phyloP scores from a whole-genome alignment of 2,329 filamentous ascomycete species.

The Ustulina deusta region DNA sequence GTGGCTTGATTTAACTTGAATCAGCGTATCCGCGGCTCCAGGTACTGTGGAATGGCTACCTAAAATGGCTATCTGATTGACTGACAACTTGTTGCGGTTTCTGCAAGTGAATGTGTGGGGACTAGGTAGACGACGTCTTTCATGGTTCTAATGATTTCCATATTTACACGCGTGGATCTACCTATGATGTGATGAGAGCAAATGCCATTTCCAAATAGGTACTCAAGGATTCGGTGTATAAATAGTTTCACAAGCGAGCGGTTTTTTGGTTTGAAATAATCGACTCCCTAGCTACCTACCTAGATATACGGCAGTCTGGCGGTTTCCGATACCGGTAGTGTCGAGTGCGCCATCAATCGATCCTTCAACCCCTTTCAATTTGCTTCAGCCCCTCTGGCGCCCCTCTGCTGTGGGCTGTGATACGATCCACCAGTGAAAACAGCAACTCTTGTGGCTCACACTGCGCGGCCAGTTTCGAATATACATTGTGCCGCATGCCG shows the following conservation, averaged over 20 bases:
- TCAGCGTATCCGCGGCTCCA: not conserved
- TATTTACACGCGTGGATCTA: slow-evolving; percentile 12
- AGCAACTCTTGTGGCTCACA: slow-evolving; percentile 18
- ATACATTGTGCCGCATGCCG: slow-evolving; percentile 5
- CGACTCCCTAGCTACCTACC: not conserved
- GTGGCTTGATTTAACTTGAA: slow-evolving; percentile 47
- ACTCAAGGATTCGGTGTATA: slow-evolving; percentile 11
- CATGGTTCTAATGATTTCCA: not conserved
- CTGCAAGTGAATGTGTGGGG: not conserved
- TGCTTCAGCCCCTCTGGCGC: slow-evolving; percentile 24
- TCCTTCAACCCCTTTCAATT: slow-evolving; percentile 33
- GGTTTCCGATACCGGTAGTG: not conserved
- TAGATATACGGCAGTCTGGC: not conserved
- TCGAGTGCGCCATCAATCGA: slow-evolving; percentile 18
- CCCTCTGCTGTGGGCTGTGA: slow-evolving; percentile 26
- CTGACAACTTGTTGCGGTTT: not conserved
- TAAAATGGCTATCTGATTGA: not conserved
- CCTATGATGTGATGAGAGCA: slow-evolving; percentile 26
- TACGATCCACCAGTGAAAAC: slow-evolving; percentile 28
- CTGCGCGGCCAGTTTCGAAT: slow-evolving; percentile 9
- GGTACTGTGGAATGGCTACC: not conserved
- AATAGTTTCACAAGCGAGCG: slow-evolving; percentile 24
- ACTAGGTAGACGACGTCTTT: not conserved
- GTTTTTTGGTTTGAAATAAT: not conserved
- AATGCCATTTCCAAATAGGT: slow-evolving; percentile 21